Evolutionary conservation across 805 yeast genomes (phyloP).

Genomic region (Blastobotrys peoriensis): DNA sequence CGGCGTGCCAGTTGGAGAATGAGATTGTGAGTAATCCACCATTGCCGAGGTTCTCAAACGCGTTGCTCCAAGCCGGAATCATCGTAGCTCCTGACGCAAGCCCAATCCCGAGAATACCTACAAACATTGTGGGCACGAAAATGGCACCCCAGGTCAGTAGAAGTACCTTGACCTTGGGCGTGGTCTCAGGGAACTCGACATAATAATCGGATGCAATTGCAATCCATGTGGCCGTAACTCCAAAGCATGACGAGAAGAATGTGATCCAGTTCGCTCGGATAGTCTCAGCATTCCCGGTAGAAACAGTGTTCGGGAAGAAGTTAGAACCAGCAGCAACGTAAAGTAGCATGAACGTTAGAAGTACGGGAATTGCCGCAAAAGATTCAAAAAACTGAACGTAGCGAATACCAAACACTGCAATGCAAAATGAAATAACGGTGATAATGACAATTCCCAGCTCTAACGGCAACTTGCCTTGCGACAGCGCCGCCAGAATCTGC

Average conservation of each 20-base stretch:
- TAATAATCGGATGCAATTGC: conserved; percentile 81
- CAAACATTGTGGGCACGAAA: conserved; percentile 65
- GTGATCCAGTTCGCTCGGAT: conserved; percentile 64
- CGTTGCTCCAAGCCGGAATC: conserved; percentile 50
- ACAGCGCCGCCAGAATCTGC: conserved; percentile 62
- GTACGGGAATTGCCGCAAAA: conserved; percentile 60
- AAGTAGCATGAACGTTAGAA: conserved; percentile 58
- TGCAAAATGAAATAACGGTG: conserved; percentile 53
- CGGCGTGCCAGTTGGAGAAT: conserved; percentile 65
- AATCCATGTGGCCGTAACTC: conserved; percentile 87
- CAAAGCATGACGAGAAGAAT: conserved; percentile 65
- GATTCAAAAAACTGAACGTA: conserved; percentile 65
- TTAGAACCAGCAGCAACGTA: conserved; percentile 45
- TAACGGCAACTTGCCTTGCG: conserved; percentile 60
- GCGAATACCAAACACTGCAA: conserved; percentile 74
- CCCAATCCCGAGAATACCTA: conserved; percentile 67
- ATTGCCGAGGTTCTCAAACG: conserved; percentile 55
- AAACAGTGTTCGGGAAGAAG: conserved; percentile 26
- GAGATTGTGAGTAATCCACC: conserved; percentile 70
- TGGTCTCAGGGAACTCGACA: conserved; percentile 68
- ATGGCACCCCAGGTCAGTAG: conserved; percentile 60
- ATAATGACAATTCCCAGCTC: conserved; percentile 72
- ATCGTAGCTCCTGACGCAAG: conserved; percentile 60
- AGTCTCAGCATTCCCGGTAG: conserved; percentile 37
- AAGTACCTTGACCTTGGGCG: conserved; percentile 51